These are phyloP conservation scores for Xylariaceae sp. DNA, from an alignment of 2,329 filamentous ascomycete genomes.

Conservation along the genomic window DNA sequence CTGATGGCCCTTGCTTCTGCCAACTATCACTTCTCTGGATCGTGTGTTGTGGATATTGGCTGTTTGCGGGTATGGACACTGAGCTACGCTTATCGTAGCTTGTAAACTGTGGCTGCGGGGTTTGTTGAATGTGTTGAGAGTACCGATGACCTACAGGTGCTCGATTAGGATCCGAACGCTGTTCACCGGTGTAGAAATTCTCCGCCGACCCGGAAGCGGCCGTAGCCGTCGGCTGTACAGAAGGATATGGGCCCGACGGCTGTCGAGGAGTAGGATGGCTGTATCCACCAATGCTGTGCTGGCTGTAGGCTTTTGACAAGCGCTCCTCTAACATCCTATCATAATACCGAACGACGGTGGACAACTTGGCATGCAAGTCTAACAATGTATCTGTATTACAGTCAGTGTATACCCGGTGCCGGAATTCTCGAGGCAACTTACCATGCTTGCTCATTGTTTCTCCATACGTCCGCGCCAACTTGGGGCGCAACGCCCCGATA, in stretches of 20 bases:
- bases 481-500: slow-evolving; percentile 89
- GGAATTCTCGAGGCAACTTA: slow-evolving; percentile 45
- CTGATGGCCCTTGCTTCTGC: slow-evolving; percentile 46
- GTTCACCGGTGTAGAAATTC: slow-evolving; percentile 78
- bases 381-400: slow-evolving; percentile 74
- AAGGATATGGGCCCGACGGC: slow-evolving; percentile 69
- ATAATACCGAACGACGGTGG: slow-evolving; percentile 95
- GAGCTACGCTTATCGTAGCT: slow-evolving; percentile 48
- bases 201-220: slow-evolving; percentile 63
- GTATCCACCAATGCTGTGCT: slow-evolving; percentile 72
- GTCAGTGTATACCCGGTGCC: slow-evolving; percentile 37
- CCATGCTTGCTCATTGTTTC: slow-evolving; percentile 99
- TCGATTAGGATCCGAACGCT: slow-evolving; percentile 50
- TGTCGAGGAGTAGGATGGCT: slow-evolving; percentile 56
- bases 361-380: slow-evolving; percentile 91
- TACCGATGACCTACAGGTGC: slow-evolving; percentile 57
- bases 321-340: slow-evolving; percentile 97
- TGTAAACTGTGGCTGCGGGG: slow-evolving; percentile 48
- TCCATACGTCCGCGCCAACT: slow-evolving; percentile 91
- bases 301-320: slow-evolving; percentile 87
- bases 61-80: slow-evolving; percentile 42
- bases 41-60: slow-evolving; percentile 49
- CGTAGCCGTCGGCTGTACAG: slow-evolving; percentile 60
- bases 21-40: slow-evolving; percentile 55
- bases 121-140: slow-evolving; percentile 49